Evolutionary conservation across 495 filamentous ascomycete species (phyloP).

Genomic region (Penicillium verhagenii): DNA sequence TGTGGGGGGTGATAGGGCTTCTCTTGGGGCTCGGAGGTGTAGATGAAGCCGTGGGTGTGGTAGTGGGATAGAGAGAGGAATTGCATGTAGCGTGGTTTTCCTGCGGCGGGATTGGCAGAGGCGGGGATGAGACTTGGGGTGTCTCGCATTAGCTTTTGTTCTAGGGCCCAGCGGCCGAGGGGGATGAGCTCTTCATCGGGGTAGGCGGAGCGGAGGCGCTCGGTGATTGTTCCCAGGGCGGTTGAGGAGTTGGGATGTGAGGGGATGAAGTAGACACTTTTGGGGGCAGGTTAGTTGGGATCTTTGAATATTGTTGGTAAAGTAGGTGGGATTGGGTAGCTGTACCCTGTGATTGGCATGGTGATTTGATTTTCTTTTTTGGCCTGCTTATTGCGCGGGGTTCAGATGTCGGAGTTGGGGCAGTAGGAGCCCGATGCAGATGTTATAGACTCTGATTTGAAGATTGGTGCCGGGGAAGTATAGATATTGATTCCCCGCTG

Average conservation of each 20-base stretch:
- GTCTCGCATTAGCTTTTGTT: slow-evolving; percentile 48
- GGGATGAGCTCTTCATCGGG: slow-evolving; percentile 37
- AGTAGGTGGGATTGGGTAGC: background rate
- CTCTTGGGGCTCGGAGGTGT: slow-evolving; percentile 37
- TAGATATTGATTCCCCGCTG: background rate
- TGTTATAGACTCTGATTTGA: background rate
- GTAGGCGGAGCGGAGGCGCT: slow-evolving; percentile 41
- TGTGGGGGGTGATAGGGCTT: slow-evolving; percentile 12
- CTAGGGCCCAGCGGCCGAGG: slow-evolving; percentile 42
- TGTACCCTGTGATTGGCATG: slow-evolving; percentile 8
- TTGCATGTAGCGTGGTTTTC: slow-evolving; percentile 43
- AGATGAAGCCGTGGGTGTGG: slow-evolving; percentile 44
- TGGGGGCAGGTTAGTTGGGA: background rate
- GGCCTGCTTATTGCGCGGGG: background rate
- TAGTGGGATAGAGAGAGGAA: slow-evolving; percentile 44
- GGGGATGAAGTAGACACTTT: slow-evolving; percentile 48
- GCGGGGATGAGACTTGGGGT: slow-evolving; percentile 43
- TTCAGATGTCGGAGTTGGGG: background rate
- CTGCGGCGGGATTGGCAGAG: slow-evolving; percentile 16
- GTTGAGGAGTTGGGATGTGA: slow-evolving; percentile 43
- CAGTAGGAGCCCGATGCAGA: background rate
- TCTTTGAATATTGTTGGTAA: background rate
- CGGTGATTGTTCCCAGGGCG: slow-evolving; percentile 33
- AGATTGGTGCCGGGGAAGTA: background rate
- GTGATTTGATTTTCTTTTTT: background rate